Evolutionary conservation across 768 basidiomycete species (phyloP).

Genomic region (Lactarius vividus): DNA sequence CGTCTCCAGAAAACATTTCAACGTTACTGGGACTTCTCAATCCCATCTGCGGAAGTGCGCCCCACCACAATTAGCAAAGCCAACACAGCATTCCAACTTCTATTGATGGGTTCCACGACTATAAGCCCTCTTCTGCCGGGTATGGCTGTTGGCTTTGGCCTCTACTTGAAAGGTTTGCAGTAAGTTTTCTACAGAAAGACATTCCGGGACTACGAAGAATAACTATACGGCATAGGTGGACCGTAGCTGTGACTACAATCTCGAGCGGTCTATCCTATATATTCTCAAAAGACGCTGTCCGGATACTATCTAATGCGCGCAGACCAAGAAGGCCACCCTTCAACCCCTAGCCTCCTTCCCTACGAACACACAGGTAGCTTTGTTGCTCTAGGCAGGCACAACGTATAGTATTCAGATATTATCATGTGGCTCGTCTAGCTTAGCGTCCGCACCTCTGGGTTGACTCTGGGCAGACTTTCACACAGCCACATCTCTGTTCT

Average conservation of each 20-base stretch:
- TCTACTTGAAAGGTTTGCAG: conserved; percentile 64
- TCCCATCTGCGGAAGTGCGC: conserved; percentile 91
- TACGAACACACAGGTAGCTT: neutral
- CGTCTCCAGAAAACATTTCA: conserved; percentile 74
- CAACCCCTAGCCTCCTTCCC: conserved; percentile 3
- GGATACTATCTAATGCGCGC: conserved; percentile 38
- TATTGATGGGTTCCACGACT: conserved; percentile 88
- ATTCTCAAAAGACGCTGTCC: conserved; percentile 71
- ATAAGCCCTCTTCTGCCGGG: conserved; percentile 77
- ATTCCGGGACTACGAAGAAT: neutral
- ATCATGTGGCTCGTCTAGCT: neutral
- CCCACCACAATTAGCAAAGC: conserved; percentile 96
- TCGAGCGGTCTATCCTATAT: conserved; percentile 88
- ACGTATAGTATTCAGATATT: neutral
- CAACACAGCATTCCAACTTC: conserved; percentile 89
- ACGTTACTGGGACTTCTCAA: conserved; percentile 95
- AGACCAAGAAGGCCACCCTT: conserved; percentile 8
- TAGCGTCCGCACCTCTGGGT: neutral
- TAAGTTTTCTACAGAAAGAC: neutral
- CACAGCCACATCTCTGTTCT: neutral
- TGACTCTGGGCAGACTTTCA: neutral
- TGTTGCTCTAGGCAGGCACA: neutral
- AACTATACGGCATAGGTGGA: conserved; percentile 50
- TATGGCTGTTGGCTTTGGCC: conserved; percentile 52
- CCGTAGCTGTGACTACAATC: conserved; percentile 86